These are phyloP conservation scores for Citrus inodora DNA, from an alignment of 345 rosid species.

Conservation along the genomic window DNA sequence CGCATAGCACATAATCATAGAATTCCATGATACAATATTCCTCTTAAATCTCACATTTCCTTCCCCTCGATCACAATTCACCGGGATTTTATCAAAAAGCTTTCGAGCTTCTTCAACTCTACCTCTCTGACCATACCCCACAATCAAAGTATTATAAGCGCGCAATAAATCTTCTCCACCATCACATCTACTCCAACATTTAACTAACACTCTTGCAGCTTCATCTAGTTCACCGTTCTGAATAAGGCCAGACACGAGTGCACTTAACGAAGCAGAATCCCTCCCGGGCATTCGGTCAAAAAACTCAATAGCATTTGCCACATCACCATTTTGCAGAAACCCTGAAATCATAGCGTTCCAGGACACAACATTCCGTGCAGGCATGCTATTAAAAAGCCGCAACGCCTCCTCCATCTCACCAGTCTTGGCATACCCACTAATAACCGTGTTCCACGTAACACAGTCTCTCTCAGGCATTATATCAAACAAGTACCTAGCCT, in stretches of 20 bases:
- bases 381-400: constrained; percentile 48
- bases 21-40: constrained; percentile 72
- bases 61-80: constrained; percentile 8
- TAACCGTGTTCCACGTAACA: constrained; percentile 75
- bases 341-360: constrained; percentile 70
- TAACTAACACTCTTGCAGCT: constrained; percentile 44
- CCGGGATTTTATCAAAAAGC: constrained; percentile 54
- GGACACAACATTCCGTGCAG: constrained; percentile 38
- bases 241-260: constrained; percentile 62
- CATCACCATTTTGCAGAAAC: constrained; percentile 49
- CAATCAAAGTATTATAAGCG: constrained; percentile 76
- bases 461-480: constrained; percentile 52
- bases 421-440: constrained; percentile 66
- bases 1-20: constrained; percentile 69
- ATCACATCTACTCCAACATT: constrained; percentile 20
- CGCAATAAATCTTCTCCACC: constrained; percentile 37
- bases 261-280: constrained; percentile 49
- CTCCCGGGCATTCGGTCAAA: constrained; percentile 53
- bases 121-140: constrained; percentile 66
- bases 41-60: constrained; percentile 29
- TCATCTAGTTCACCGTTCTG: constrained; percentile 52
- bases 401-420: constrained; percentile 55
- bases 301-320: constrained; percentile 36
- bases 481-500: constrained; percentile 62
- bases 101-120: constrained; percentile 51